These are phyloP conservation scores for Verbena officinalis DNA, from an alignment of 257 asterid genomes.

Conservation along the genomic window DNA sequence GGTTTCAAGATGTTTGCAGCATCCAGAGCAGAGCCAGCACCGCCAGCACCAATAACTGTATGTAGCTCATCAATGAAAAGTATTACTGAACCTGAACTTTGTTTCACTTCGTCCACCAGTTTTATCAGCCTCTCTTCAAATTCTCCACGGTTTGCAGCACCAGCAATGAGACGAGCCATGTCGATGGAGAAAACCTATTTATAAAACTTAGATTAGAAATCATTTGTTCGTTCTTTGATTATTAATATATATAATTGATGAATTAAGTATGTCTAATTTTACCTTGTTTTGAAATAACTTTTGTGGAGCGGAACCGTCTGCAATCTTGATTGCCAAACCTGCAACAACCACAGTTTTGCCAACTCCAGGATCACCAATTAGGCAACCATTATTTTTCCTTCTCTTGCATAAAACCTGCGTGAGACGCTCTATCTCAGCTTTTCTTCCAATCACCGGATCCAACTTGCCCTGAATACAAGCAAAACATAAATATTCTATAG, in stretches of 20 bases:
- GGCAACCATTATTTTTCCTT: conserved; percentile 25
- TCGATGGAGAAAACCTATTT: conserved; percentile 24
- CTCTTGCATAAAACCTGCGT: conserved; percentile 17
- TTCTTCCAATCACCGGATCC: conserved; percentile 25
- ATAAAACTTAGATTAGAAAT: too few relatives aligned
- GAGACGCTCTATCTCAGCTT: background rate
- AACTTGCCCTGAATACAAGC: conserved; percentile 15
- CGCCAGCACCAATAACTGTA: conserved; percentile 33
- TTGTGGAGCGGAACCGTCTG: background rate
- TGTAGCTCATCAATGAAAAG: conserved; percentile 34
- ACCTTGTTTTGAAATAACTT: conserved; percentile 3
- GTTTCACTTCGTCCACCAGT: conserved; percentile 27
- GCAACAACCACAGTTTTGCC: conserved; percentile 31
- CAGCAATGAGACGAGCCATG: conserved; percentile 26
- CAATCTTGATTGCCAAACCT: conserved; percentile 21
- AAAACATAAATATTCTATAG: background rate
- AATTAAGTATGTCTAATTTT: background rate
- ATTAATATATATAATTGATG: background rate
- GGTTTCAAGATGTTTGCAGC: conserved; percentile 32
- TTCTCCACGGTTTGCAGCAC: conserved; percentile 25
- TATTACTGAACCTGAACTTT: conserved; percentile 10
- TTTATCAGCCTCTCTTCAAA: conserved; percentile 25
- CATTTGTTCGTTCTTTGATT: background rate
- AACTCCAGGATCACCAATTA: conserved; percentile 31
- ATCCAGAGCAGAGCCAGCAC: conserved; percentile 11